A percentile compares a stretch with the other conserved stretches of the same genome.
Conservation (phyloP, 2,329 filamentous ascomycete genomes). For the Ceratocystis lukuohia region DNA sequence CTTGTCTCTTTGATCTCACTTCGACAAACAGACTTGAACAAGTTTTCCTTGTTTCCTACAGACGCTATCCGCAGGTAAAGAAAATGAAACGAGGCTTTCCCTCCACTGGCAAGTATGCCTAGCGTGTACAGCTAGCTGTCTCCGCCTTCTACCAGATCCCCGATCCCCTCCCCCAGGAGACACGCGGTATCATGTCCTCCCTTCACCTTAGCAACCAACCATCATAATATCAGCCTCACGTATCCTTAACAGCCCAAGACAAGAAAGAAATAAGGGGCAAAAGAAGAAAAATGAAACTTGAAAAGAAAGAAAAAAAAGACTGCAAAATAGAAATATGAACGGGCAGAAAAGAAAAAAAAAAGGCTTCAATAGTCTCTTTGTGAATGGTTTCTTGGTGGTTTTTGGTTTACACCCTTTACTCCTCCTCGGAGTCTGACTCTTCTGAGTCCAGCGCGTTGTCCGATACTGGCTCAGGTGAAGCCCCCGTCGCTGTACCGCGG, state of each 20-base stretch:
- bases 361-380: not conserved
- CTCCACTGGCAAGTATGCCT: not conserved
- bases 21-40: slow-evolving; percentile 4
- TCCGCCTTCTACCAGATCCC: not conserved
- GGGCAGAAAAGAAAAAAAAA: not conserved
- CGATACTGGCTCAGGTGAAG: slow-evolving; percentile 20
- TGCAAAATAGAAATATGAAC: slow-evolving; percentile 2
- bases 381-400: not conserved
- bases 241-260: not conserved
- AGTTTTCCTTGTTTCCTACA: not conserved
- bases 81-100: not conserved
- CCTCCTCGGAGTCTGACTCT: slow-evolving; percentile 36
- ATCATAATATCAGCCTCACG: not conserved
- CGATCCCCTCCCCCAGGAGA: not conserved
- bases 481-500: slow-evolving; percentile 16
- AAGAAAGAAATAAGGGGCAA: not conserved
- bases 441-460: slow-evolving; percentile 24
- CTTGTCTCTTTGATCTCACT: not conserved
- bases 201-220: not conserved
- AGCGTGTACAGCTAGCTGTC: not conserved
- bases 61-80: too few species aligned
- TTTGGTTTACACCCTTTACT: slow-evolving; percentile 27
- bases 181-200: too few species aligned
- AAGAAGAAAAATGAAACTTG: slow-evolving; percentile 1
- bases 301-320: slow-evolving; percentile 8